phyloP scores from a whole-genome alignment of 208 protist genomes.

The Wallacemonas sp. region DNA sequence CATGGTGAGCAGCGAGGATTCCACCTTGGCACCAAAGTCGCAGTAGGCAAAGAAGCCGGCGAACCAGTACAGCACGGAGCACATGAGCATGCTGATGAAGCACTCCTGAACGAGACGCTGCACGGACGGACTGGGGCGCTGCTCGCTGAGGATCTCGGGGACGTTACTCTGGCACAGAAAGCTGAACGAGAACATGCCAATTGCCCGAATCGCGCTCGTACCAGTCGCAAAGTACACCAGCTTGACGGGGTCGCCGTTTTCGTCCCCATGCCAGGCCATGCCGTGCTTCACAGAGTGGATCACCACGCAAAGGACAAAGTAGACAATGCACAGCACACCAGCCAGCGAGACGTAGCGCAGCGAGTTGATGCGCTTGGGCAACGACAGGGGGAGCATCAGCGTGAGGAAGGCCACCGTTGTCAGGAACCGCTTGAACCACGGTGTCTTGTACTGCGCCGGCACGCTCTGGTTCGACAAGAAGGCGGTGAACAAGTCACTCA shows the following conservation, averaged over 20 bases:
- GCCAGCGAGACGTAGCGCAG: constrained; percentile 75
- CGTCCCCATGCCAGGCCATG: constrained; percentile 18
- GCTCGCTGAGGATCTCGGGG: constrained; percentile 62
- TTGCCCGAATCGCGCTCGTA: constrained; percentile 36
- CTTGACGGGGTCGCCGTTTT: constrained; percentile 7
- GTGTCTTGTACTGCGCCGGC: constrained; percentile 24
- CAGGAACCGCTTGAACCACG: constrained; percentile 34
- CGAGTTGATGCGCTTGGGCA: constrained; percentile 76
- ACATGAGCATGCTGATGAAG: constrained; percentile 59
- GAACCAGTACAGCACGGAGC: constrained; percentile 70
- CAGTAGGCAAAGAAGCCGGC: constrained; percentile 74
- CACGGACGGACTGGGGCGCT: constrained; percentile 37
- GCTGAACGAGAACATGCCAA: constrained; percentile 66
- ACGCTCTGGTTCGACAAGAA: constrained; percentile 48
- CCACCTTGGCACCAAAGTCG: constrained; percentile 52
- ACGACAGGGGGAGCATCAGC: constrained; percentile 74
- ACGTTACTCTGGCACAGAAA: constrained; percentile 73
- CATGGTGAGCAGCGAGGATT: constrained; percentile 56
- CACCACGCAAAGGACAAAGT: constrained; percentile 68
- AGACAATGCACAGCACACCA: constrained; percentile 62
- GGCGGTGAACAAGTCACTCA: constrained; percentile 49
- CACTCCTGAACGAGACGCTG: constrained; percentile 44
- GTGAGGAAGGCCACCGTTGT: constrained; percentile 53
- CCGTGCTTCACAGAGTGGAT: constrained; percentile 41
- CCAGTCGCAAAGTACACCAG: constrained; percentile 35